phyloP scores from a whole-genome alignment of 176 grass and related monocot species.

The Carex myosuroides region DNA sequence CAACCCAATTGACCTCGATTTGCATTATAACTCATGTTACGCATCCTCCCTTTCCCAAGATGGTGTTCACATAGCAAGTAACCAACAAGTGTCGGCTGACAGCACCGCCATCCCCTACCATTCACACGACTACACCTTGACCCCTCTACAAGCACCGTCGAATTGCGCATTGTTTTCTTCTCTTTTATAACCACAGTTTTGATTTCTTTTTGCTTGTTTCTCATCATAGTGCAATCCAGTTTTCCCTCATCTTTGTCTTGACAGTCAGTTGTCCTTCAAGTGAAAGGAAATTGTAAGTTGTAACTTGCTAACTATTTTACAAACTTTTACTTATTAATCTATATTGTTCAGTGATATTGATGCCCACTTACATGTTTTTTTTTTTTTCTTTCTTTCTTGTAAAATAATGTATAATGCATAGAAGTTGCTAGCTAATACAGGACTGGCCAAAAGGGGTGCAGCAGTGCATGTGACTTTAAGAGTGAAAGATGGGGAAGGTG shows the following conservation, averaged over 20 bases:
- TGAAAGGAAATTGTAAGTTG: conserved; percentile 4
- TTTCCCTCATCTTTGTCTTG: neutral
- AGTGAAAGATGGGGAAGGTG: conserved; percentile 13
- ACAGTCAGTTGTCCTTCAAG: neutral
- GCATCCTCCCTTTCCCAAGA: conserved; percentile 67
- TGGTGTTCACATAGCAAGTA: conserved; percentile 92
- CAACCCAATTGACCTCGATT: conserved; percentile 25
- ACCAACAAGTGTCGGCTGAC: conserved; percentile 69
- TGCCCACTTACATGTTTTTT: neutral
- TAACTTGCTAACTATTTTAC: neutral
- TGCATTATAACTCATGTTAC: conserved; percentile 15
- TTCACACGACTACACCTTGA: conserved; percentile 88
- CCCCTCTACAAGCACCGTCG: conserved; percentile 50
- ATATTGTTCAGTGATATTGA: neutral
- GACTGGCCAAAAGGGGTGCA: neutral
- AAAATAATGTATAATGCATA: conserved; percentile 10
- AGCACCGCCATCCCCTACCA: conserved; percentile 81
- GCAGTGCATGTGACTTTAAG: conserved; percentile 11
- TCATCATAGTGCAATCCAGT: neutral
- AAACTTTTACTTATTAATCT: neutral
- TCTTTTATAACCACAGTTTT: conserved; percentile 12
- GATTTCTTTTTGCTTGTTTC: neutral
- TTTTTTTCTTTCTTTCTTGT: neutral
- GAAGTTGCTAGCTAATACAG: conserved; percentile 8
- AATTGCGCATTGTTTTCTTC: conserved; percentile 31